These are phyloP conservation scores for Clarireedia hainanense DNA, from an alignment of 2,329 filamentous ascomycete genomes.

Conservation along the genomic window DNA sequence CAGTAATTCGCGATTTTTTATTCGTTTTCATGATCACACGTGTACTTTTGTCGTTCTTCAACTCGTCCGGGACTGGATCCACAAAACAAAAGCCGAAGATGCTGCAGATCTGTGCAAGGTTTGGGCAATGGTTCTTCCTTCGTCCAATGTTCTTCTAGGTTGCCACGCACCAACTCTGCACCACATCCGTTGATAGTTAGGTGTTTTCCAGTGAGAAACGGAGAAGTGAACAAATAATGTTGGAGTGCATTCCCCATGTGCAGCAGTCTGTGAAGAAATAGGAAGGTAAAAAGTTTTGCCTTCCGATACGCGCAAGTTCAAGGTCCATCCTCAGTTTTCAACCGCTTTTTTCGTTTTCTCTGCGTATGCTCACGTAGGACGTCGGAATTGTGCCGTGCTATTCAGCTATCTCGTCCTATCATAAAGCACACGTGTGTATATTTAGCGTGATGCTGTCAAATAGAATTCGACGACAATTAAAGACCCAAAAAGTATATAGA, in stretches of 20 bases:
- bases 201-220: not conserved
- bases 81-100: too few relatives aligned
- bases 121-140: not conserved
- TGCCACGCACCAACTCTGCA: not conserved
- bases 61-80: too few relatives aligned
- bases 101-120: too few relatives aligned
- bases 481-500: not conserved
- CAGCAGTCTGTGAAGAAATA: not conserved
- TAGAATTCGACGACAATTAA: not conserved
- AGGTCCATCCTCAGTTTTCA: not conserved
- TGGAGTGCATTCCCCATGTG: not conserved
- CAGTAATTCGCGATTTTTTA: too few relatives aligned
- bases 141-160: not conserved
- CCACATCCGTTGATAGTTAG: not conserved
- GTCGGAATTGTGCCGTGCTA: not conserved
- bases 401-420: conserved; percentile 3
- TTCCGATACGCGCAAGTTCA: conserved; percentile 1
- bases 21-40: too few relatives aligned
- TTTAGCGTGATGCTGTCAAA: not conserved
- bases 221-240: not conserved
- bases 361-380: not conserved
- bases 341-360: not conserved
- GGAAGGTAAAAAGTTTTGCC: conserved; percentile 6
- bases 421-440: conserved; percentile 3
- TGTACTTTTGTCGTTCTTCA: too few relatives aligned